A percentile compares a stretch with the other conserved stretches of the same genome.
These are phyloP conservation scores for Kazachstania sp. DNA, from an alignment of 1,139 yeast species.

Conservation along the genomic window DNA sequence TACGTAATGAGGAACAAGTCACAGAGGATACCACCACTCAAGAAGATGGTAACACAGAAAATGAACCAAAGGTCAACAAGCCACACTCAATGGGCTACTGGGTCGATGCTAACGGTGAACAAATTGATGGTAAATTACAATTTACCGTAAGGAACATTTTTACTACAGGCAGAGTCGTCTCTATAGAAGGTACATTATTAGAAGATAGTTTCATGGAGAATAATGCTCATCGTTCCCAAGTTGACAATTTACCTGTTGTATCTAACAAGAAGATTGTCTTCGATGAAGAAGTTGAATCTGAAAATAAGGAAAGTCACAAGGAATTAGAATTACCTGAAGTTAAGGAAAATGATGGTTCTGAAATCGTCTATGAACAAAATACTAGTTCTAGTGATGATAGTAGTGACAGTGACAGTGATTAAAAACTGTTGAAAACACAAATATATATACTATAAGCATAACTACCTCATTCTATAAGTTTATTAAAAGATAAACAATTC, in stretches of 20 bases:
- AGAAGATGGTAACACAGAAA: constrained; percentile 21
- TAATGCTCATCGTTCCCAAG: constrained; percentile 22
- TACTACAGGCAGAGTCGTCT: constrained; percentile 72
- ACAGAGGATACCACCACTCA: constrained; percentile 23
- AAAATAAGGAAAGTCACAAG: constrained; percentile 31
- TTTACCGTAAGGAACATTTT: constrained; percentile 67
- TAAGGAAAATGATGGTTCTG: constrained; percentile 30
- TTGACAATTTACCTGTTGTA: constrained; percentile 34
- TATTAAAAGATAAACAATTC: neutral
- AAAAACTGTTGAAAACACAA: neutral
- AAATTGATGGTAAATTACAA: constrained; percentile 70
- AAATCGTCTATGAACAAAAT: constrained; percentile 29
- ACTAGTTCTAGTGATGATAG: constrained; percentile 25
- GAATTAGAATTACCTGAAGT: constrained; percentile 28
- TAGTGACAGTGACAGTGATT: constrained; percentile 27
- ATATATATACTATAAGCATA: neutral
- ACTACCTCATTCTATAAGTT: neutral
- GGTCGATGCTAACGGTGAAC: constrained; percentile 65
- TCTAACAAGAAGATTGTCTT: constrained; percentile 36
- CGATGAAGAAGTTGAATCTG: constrained; percentile 33
- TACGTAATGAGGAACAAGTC: constrained; percentile 56
- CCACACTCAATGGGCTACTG: constrained; percentile 66
- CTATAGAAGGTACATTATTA: constrained; percentile 76
- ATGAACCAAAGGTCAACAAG: constrained; percentile 14
- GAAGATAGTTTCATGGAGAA: constrained; percentile 10